Evolutionary conservation across 306 rosid species (phyloP).

Genomic region (Pyrus pyrifolia): DNA sequence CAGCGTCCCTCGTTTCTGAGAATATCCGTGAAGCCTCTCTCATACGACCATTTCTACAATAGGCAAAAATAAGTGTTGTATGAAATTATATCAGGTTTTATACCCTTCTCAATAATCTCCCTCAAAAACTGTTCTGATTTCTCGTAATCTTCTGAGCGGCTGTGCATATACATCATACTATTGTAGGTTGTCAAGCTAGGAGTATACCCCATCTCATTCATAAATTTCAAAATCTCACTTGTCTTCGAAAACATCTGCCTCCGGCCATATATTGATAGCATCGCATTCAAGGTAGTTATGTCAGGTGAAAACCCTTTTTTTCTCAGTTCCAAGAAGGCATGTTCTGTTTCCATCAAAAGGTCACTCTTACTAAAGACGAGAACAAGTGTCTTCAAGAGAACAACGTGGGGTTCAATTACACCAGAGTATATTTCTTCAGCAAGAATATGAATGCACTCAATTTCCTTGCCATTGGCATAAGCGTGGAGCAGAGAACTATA

Average conservation of each 20-base stretch:
- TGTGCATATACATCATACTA: slow-evolving; percentile 79
- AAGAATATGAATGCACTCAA: slow-evolving; percentile 52
- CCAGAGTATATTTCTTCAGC: slow-evolving; percentile 76
- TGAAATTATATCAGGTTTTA: slow-evolving; percentile 72
- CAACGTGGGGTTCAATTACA: slow-evolving; percentile 47
- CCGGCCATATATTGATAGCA: slow-evolving; percentile 88
- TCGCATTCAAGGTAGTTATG: slow-evolving; percentile 71
- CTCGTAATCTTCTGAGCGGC: slow-evolving; percentile 65
- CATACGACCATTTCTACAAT: slow-evolving; percentile 75
- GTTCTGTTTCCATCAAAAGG: slow-evolving; percentile 73
- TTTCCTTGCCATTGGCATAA: slow-evolving; percentile 82
- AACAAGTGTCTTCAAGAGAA: slow-evolving; percentile 88
- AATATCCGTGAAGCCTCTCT: slow-evolving; percentile 75
- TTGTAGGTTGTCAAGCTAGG: slow-evolving; percentile 89
- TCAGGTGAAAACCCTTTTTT: slow-evolving; percentile 60
- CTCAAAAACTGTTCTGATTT: slow-evolving; percentile 64
- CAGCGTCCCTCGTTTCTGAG: slow-evolving; percentile 64
- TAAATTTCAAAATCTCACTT: slow-evolving; percentile 63
- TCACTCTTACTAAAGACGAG: slow-evolving; percentile 72
- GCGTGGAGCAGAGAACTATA: slow-evolving; percentile 87
- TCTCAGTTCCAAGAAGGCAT: slow-evolving; percentile 60
- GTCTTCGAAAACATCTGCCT: slow-evolving; percentile 71
- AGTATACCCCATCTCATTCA: slow-evolving; percentile 66
- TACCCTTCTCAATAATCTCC: slow-evolving; percentile 62
- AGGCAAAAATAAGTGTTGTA: slow-evolving; percentile 76